phyloP scores from a whole-genome alignment of 306 rosid species.

The Clitoria ternatea region DNA sequence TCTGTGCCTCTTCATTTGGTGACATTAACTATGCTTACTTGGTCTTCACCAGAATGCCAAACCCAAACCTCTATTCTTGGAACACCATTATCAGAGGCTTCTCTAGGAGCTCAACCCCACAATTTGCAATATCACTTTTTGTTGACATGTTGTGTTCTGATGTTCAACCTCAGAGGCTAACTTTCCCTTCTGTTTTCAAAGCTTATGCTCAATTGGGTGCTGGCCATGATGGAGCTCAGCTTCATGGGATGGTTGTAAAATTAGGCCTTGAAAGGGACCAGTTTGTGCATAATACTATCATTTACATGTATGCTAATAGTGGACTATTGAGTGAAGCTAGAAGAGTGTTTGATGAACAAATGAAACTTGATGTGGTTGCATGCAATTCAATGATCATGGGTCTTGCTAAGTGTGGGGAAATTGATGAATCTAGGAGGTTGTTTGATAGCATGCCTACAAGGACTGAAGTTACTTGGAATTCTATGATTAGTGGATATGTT shows the following conservation, averaged over 20 bases:
- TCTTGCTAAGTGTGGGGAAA: conserved; percentile 66
- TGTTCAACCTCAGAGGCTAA: conserved; percentile 51
- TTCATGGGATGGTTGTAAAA: conserved; percentile 72
- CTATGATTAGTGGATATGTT: conserved; percentile 80
- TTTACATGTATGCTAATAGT: conserved; percentile 64
- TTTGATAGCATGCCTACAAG: conserved; percentile 62
- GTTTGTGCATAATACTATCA: conserved; percentile 55
- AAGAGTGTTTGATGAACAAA: conserved; percentile 42
- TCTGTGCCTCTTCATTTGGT: conserved; percentile 60
- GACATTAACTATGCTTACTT: conserved; percentile 66
- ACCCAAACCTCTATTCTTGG: conserved; percentile 67
- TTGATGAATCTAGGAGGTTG: conserved; percentile 56
- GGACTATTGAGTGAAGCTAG: conserved; percentile 63
- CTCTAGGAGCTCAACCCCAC: conserved; percentile 65
- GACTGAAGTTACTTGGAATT: conserved; percentile 66
- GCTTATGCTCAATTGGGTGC: conserved; percentile 67
- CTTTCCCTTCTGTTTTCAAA: conserved; percentile 86
- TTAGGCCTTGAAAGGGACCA: conserved; percentile 52
- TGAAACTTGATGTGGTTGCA: conserved; percentile 59
- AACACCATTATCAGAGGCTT: conserved; percentile 79
- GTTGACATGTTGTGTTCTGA: conserved; percentile 60
- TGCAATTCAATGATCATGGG: conserved; percentile 84
- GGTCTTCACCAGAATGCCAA: conserved; percentile 46
- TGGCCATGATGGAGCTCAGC: conserved; percentile 68
- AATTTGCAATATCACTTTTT: conserved; percentile 56